Evolutionary conservation across 208 protist genomes (phyloP), one percentile per base, ranked within the genome.

Genomic region (Kentomonas sorsogonicus): DNA sequence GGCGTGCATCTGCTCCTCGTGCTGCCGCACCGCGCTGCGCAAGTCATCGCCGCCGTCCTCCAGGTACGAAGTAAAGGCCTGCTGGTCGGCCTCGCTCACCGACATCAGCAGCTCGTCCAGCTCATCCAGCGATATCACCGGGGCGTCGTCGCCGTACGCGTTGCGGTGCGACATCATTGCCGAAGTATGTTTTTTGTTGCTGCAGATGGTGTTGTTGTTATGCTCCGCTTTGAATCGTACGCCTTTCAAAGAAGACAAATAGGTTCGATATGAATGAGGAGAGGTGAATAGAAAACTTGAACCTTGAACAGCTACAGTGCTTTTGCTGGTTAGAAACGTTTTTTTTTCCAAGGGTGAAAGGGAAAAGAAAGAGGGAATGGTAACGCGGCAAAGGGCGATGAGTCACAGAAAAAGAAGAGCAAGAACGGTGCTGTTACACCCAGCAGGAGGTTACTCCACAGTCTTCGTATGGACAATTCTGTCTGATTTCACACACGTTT

Each of bases 71-170:
- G 69, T 56, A 16, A 90, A 58, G 26, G 57, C 54, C 31, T 80
- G 62, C 45, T 83, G 65, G 34, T 82, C 80, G 25, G 55, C 74
- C 20, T 74, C 68, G 29, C 66, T 46, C n/a, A n/a, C n/a, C n/a
- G n/a, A n/a, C 44, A 54, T 68, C 31, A 94, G 75, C 13, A 94
- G 72, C 33, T 81, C 81, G 51, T 91, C 83, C 46, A 91, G 77
- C 36, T 90, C 75, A 47, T 82, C 69, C 22, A 91, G 65, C 18
- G 69, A 63, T 20, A 74, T 64, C 50, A 90, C 43, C 23, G 66
- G 72, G 11, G 63, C 31, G 29, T 78, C 86, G 2, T n/a, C n/a
- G 75, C 77, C 18, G 45, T 77, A 29, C 82, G 79, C 0, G 47
- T 51, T 51, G 55, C 71, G 43, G 33, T 47, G 10, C 27, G 20